phyloP scores from a whole-genome alignment of 2,329 filamentous ascomycete genomes.

The Aspergillus alliaceus region DNA sequence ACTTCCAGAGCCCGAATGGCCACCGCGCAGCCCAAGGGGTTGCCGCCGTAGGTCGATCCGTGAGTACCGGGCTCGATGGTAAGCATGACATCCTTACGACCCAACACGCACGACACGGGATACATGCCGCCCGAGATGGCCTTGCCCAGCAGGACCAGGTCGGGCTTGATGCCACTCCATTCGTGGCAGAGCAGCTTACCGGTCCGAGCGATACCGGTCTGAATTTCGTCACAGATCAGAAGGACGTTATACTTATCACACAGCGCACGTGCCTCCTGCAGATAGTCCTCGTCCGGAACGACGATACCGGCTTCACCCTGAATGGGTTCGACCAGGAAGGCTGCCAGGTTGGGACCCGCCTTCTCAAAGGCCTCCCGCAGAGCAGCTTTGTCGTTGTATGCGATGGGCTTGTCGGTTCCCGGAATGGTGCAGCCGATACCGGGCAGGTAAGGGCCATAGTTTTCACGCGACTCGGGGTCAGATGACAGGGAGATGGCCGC shows the following conservation, averaged over 20 bases:
- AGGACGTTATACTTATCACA: constrained; percentile 96
- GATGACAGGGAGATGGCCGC: constrained; percentile 93
- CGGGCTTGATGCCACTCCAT: constrained; percentile 93
- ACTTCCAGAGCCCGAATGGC: constrained; percentile 94
- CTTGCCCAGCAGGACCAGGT: constrained; percentile 92
- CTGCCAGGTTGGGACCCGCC: constrained; percentile 82
- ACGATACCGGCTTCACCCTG: constrained; percentile 97
- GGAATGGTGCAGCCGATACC: constrained; percentile 78
- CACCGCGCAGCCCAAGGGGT: constrained; percentile 91
- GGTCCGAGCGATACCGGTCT: constrained; percentile 94
- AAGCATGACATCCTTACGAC: constrained; percentile 88
- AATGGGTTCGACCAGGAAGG: constrained; percentile 93
- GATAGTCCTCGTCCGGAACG: constrained; percentile 87
- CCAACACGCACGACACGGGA: constrained; percentile 91
- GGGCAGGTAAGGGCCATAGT: constrained; percentile 95
- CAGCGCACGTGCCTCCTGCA: constrained; percentile 73
- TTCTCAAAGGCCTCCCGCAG: constrained; percentile 75
- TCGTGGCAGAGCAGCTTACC: constrained; percentile 91
- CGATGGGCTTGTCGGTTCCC: constrained; percentile 72
- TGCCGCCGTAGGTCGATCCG: constrained; percentile 97
- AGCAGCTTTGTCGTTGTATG: constrained; percentile 82
- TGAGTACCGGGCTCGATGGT: constrained; percentile 95
- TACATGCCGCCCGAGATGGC: constrained; percentile 99
- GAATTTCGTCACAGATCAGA: constrained; percentile 96
- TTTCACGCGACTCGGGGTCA: constrained; percentile 91